These are phyloP conservation scores for Colletotrichum neosansevieriae DNA, from an alignment of 2,329 filamentous ascomycete species.

Conservation along the genomic window DNA sequence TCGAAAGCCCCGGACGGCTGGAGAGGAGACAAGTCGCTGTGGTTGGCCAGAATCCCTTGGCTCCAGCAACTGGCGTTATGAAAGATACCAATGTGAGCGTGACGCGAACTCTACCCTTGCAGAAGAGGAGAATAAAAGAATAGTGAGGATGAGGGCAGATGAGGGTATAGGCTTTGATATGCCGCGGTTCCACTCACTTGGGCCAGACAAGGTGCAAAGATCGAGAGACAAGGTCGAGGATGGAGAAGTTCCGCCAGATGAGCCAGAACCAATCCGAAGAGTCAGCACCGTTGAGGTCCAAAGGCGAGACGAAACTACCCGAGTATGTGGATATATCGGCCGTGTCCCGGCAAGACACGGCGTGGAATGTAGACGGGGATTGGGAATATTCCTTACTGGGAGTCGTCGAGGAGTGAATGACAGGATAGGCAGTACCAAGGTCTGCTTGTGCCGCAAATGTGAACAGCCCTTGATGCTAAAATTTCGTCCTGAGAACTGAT, in stretches of 20 bases:
- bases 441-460: not conserved
- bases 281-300: conserved; percentile 17
- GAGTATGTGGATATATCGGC: conserved; percentile 17
- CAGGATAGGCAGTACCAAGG: not conserved
- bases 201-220: conserved; percentile 25
- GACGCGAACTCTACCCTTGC: conserved; percentile 7
- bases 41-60: conserved; percentile 24
- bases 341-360: conserved; percentile 16
- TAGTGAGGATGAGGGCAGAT: not conserved
- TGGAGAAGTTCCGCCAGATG: conserved; percentile 17
- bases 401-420: conserved; percentile 10
- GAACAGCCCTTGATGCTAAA: conserved; percentile 15
- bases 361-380: conserved; percentile 14
- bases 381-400: conserved; percentile 12
- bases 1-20: conserved; percentile 20
- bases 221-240: conserved; percentile 25
- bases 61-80: conserved; percentile 16
- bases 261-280: conserved; percentile 19
- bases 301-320: conserved; percentile 24
- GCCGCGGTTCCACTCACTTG: conserved; percentile 33
- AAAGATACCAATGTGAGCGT: conserved; percentile 4
- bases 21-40: conserved; percentile 9
- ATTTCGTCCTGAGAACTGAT: conserved; percentile 24
- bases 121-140: not conserved
- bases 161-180: conserved; percentile 14